phyloP scores from a whole-genome alignment of 208 protist genomes.

The Zelonia costaricensis region DNA sequence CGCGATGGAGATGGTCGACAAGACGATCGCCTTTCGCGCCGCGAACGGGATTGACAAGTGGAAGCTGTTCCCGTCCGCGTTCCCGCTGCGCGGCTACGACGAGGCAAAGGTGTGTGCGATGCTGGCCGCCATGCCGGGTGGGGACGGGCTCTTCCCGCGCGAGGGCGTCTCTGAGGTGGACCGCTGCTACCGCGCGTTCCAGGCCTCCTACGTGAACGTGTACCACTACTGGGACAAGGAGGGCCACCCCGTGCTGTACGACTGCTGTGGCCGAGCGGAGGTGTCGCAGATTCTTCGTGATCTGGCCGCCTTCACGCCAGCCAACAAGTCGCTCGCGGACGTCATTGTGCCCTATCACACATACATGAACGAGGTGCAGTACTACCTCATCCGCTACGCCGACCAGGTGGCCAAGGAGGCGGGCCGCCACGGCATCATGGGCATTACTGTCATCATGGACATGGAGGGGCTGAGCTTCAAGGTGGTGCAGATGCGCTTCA shows the following conservation, averaged over 20 bases:
- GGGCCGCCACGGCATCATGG: constrained; percentile 44
- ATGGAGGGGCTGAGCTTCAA: constrained; percentile 58
- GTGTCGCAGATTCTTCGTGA: constrained; percentile 43
- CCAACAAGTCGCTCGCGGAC: constrained; percentile 39
- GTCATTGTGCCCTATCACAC: constrained; percentile 64
- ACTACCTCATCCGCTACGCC: constrained; percentile 58
- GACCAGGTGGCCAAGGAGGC: constrained; percentile 28
- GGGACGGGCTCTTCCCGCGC: constrained; percentile 12
- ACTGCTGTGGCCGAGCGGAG: constrained; percentile 48
- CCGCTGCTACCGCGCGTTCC: constrained; percentile 44
- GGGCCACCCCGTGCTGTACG: constrained; percentile 74
- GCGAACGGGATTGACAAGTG: constrained; percentile 47
- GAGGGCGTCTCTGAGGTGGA: constrained; percentile 29
- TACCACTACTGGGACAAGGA: constrained; percentile 82
- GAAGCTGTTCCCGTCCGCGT: constrained; percentile 62
- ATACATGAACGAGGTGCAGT: constrained; percentile 81
- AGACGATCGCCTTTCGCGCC: constrained; percentile 45
- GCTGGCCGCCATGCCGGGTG: constrained; percentile 28
- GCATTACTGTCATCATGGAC: constrained; percentile 68
- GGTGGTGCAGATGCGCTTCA: constrained; percentile 47
- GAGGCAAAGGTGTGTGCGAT: constrained; percentile 33
- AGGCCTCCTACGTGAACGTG: constrained; percentile 49
- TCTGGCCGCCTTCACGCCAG: constrained; percentile 25
- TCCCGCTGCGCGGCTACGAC: constrained; percentile 54
- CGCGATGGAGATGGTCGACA: constrained; percentile 55